Conservation (phyloP, 2,329 filamentous ascomycete species). For the Penicillium freii region DNA sequence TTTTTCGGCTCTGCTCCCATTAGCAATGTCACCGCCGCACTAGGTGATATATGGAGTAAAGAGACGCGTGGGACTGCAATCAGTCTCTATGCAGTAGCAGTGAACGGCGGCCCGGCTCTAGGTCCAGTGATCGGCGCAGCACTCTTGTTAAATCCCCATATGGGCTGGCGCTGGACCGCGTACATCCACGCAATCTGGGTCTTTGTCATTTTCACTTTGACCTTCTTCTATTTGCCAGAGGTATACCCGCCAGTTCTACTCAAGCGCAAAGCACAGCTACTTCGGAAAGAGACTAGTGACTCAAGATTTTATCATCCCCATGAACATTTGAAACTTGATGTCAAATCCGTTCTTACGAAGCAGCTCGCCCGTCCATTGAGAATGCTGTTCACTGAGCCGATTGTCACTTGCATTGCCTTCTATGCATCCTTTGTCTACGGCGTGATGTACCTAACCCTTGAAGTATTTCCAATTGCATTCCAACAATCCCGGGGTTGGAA, state of each 20-base stretch:
- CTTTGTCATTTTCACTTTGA: conserved; percentile 28
- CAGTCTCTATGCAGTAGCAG: conserved; percentile 41
- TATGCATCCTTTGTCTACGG: conserved; percentile 50
- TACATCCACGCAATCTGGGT: conserved; percentile 47
- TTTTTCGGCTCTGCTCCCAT: conserved; percentile 47
- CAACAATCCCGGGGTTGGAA: conserved; percentile 40
- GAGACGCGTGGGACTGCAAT: conserved; percentile 41
- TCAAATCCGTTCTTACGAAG: conserved; percentile 15
- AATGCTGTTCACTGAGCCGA: conserved; percentile 51
- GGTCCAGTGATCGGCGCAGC: conserved; percentile 46
- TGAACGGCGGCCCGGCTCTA: conserved; percentile 44
- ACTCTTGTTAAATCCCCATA: conserved; percentile 30
- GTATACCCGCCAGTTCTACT: conserved; percentile 42
- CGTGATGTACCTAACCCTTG: conserved; percentile 49
- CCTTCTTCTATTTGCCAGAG: conserved; percentile 39
- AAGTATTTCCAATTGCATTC: conserved; percentile 51
- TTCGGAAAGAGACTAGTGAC: conserved; percentile 42
- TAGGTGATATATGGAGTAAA: conserved; percentile 46
- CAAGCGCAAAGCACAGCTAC: conserved; percentile 37
- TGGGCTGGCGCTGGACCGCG: conserved; percentile 50
- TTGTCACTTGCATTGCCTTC: conserved; percentile 47
- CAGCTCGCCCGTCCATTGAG: conserved; percentile 5
- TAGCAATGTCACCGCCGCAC: conserved; percentile 43
- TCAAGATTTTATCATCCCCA: conserved; percentile 46
- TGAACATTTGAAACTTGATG: conserved; percentile 43